Evolutionary conservation across 495 filamentous ascomycete genomes (phyloP).

Genomic region (Pseudevernia furfuracea): DNA sequence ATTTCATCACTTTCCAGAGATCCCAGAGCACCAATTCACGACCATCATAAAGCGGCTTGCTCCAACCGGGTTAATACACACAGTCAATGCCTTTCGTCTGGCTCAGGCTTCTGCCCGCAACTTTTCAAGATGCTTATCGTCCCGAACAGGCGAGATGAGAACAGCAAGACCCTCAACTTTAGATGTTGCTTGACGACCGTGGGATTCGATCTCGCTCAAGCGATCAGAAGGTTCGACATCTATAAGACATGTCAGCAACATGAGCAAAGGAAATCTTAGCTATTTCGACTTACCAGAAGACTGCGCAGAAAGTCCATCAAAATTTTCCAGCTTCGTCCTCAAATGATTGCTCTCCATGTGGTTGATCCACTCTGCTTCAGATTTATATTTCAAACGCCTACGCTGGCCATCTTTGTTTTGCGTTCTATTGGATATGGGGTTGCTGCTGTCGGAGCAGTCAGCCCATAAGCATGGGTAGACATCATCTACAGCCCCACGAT

Average conservation of each 20-base stretch:
- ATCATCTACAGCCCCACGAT: conserved; percentile 32
- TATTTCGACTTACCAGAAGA: conserved; percentile 38
- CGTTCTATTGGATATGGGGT: conserved; percentile 23
- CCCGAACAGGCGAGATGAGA: not conserved
- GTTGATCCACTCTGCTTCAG: conserved; percentile 42
- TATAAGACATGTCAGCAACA: conserved; percentile 1
- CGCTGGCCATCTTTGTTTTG: conserved; percentile 25
- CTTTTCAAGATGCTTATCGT: not conserved
- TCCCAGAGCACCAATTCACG: not conserved
- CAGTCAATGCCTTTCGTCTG: not conserved
- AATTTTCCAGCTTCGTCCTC: conserved; percentile 51
- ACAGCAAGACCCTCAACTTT: not conserved
- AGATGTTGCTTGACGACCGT: conserved; percentile 8
- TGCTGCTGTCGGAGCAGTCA: conserved; percentile 32
- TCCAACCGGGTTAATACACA: not conserved
- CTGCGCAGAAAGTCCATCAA: conserved; percentile 54
- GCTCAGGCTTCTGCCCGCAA: not conserved
- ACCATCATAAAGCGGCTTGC: not conserved
- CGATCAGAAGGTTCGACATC: conserved; percentile 21
- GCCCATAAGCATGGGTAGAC: conserved; percentile 38
- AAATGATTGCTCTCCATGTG: conserved; percentile 60
- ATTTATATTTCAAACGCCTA: conserved; percentile 26
- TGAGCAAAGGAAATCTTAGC: too few relatives aligned
- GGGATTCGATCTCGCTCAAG: not conserved
- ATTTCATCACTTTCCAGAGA: not conserved